Conservation (phyloP, 2,329 filamentous ascomycete species). For the Aspergillus sp. region DNA sequence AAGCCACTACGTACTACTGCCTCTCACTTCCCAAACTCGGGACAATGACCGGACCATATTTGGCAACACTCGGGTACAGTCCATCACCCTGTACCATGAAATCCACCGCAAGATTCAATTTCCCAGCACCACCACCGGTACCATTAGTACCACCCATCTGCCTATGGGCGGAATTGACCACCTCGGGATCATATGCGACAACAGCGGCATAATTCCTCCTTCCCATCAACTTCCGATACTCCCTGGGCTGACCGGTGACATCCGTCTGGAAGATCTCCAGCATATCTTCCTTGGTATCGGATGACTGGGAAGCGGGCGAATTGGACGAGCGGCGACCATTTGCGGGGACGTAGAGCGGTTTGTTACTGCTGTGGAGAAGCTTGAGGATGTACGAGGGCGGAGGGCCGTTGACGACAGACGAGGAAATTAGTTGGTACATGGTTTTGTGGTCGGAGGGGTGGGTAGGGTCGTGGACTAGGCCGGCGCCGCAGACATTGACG, state of each 20-base stretch:
- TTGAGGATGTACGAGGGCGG: slow-evolving; percentile 80
- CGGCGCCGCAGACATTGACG: slow-evolving; percentile 85
- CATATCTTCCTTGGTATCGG: slow-evolving; percentile 98
- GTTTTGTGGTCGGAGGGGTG: slow-evolving; percentile 94
- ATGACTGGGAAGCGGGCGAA: slow-evolving; percentile 43
- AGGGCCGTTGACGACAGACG: slow-evolving; percentile 83
- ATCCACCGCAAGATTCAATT: slow-evolving; percentile 82
- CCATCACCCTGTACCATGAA: slow-evolving; percentile 95
- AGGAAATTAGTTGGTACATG: slow-evolving; percentile 97
- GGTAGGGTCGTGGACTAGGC: slow-evolving; percentile 85
- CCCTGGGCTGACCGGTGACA: slow-evolving; percentile 70
- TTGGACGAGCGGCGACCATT: slow-evolving; percentile 70
- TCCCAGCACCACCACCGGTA: slow-evolving; percentile 26
- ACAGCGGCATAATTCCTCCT: slow-evolving; percentile 86
- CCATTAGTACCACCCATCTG: slow-evolving; percentile 17
- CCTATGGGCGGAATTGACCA: slow-evolving; percentile 46
- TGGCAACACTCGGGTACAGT: slow-evolving; percentile 70
- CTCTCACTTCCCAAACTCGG: slow-evolving; percentile 72
- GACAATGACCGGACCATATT: slow-evolving; percentile 94
- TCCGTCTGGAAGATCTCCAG: slow-evolving; percentile 99
- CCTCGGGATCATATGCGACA: slow-evolving; percentile 87
- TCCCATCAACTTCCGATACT: slow-evolving; percentile 88
- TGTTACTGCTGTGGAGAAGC: slow-evolving; percentile 82
- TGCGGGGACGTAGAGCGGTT: slow-evolving; percentile 77
- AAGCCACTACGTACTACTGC: slow-evolving; percentile 23